A percentile compares a stretch with the other conserved stretches of the same genome.
Conservation (phyloP, 2,329 filamentous ascomycete species). For the Simplicillium sp. region DNA sequence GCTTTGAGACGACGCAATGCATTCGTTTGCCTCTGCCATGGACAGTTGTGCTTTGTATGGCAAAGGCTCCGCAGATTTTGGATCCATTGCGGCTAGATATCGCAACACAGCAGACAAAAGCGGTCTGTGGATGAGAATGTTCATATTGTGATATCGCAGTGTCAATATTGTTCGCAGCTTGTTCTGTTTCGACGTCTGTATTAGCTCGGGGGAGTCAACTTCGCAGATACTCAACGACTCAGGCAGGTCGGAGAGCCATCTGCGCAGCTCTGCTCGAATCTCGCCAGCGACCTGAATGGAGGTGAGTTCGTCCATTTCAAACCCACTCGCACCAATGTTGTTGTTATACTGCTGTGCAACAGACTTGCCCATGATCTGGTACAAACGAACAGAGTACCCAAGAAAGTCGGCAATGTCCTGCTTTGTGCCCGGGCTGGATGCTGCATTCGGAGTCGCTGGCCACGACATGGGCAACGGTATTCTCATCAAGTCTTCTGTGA, state of each 20-base stretch:
- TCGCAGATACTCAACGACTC: conserved; percentile 14
- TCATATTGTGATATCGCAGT: conserved; percentile 21
- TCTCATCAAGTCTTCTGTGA: conserved; percentile 32
- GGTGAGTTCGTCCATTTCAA: conserved; percentile 3
- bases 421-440: not conserved
- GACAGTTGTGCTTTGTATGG: conserved; percentile 13
- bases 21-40: conserved; percentile 8
- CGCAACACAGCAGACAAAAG: conserved; percentile 8
- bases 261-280: conserved; percentile 16
- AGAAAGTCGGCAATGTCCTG: conserved; percentile 1
- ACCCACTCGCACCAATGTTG: conserved; percentile 1
- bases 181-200: conserved; percentile 12
- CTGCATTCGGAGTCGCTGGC: not conserved
- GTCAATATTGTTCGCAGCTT: conserved; percentile 29
- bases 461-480: conserved; percentile 22
- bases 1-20: conserved; percentile 13
- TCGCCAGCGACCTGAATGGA: conserved; percentile 4
- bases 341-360: conserved; percentile 6
- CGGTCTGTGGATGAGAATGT: conserved; percentile 20
- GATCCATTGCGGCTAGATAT: conserved; percentile 3
- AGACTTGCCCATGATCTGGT: conserved; percentile 5
- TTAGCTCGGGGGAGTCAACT: conserved; percentile 10
- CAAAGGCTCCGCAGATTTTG: conserved; percentile 1
- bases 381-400: conserved; percentile 4
- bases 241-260: conserved; percentile 26